Base-by-base conservation (phyloP, 768 basidiomycete species). In the Neoboletus brunneissimus region DNA sequence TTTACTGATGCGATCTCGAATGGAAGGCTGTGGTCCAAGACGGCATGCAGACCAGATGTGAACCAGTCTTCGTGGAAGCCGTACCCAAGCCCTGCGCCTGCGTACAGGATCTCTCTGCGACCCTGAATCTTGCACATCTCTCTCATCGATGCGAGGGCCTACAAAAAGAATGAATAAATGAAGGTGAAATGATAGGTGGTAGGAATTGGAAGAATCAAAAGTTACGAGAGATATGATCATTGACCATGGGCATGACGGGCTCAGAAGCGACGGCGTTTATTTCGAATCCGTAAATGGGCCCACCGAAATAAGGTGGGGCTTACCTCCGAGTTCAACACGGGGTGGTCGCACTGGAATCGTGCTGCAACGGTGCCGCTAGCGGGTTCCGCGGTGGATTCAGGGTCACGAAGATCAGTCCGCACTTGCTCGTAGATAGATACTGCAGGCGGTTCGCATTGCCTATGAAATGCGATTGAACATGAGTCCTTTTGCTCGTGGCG, bases 11-110 rank as follows among this genome's bases (percentile, higher is more conserved):
- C 62, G 45, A 83, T 77, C 22, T 69, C 72, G 57, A 83, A 83
- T 0, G 78, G 77, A 18, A 75, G 72, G n/a, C n/a, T n/a, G n/a
- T n/a, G n/a, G n/a, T n/a, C n/a, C n/a, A n/a, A n/a, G n/a, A 67
- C 73, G 12, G 70, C 74, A 46, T 68, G 67, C 34, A 80, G 63
- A 9, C 78, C 79, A 1, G 76, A 72, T 3, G 79, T 72, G 67
- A 89, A 89, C 3, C 86, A 88, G 64, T 90, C 90, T 71, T 91
- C 88, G 72, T 92, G 89, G 76, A 91, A 90, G 18, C 88, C 89
- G 62, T 89, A 90, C 54, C 82, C 82, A 44, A 85, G 77, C 76
- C 86, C 91, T 25, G 89, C 89, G 11, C 88, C 87, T 3, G 76
- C 86, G 64, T 78, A 87, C 9, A 84, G 79, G 60, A 89, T 79